Conservation (phyloP, 2,329 filamentous ascomycete genomes). For the Hypocrella siamensis region DNA sequence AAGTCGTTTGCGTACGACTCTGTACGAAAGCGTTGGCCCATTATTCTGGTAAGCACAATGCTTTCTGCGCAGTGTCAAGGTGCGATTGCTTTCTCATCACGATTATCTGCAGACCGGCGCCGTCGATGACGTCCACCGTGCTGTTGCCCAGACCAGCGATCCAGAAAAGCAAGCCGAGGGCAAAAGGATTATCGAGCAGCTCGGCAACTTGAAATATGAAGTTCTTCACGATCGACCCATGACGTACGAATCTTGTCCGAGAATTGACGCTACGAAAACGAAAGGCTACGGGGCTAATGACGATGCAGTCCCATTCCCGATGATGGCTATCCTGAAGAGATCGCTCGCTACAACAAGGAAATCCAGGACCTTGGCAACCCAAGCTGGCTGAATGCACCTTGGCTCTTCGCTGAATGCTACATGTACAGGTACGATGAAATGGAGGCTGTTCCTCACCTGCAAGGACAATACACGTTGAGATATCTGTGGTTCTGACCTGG, state of each 20-base stretch:
- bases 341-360: conserved; percentile 74
- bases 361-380: conserved; percentile 56
- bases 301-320: conserved; percentile 53
- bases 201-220: conserved; percentile 84
- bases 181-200: conserved; percentile 65
- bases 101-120: conserved; percentile 52
- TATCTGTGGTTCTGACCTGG: background rate
- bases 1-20: conserved; percentile 79
- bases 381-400: conserved; percentile 71
- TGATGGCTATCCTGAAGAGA: conserved; percentile 66
- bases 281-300: too few species aligned
- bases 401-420: conserved; percentile 91
- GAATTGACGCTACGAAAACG: conserved; percentile 5
- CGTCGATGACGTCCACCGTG: conserved; percentile 86
- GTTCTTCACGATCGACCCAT: conserved; percentile 75
- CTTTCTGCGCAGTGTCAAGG: background rate
- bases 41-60: conserved; percentile 56
- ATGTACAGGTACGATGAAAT: conserved; percentile 50
- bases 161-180: conserved; percentile 59
- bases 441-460: background rate
- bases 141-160: conserved; percentile 43
- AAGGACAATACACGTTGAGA: too few species aligned
- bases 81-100: background rate
- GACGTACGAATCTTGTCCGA: conserved; percentile 34
- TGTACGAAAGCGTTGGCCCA: conserved; percentile 76